Evolutionary conservation across 78 protist genomes (phyloP), one percentile per base, ranked within the genome.

Genomic region (Salpingoeca rosetta): DNA sequence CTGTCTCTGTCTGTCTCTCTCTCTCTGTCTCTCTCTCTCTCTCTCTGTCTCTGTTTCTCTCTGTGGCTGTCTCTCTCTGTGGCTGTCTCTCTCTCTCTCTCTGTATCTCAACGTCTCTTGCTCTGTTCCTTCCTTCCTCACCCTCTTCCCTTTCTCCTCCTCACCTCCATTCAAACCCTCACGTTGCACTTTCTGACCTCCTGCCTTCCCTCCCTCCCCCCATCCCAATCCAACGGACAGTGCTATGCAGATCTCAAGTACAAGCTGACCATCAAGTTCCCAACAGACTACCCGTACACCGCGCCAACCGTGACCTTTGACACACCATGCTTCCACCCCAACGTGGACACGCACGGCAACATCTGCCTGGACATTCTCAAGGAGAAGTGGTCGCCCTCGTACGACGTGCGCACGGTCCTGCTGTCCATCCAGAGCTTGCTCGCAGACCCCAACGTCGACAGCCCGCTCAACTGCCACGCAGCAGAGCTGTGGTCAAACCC

Each of bases 321-420:
- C 65, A 92, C 96, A 1, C 85, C 91, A 27, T 91, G 94, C 91
- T 96, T 92, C 90, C 98, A 96, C 81, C 97, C 97, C 41, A 96
- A 96, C 82, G 96, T 96, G 10, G 96, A 93, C 37, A 26, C 3
- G 80, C 65, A 84, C 81, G 98, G 98, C 10, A 87, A 89, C 91
- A 93, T 94, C 76, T 96, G 98, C 88, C 87, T 94, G 0, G 98
- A 94, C 86, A 94, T 92, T 73, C 91, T 96, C 77, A 92, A 94
- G 87, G 97, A 95, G 81, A 92, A 94, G 43, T 96, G 98, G 97
- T 86, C 94, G n/a, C 94, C 98, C 37, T 89, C 90, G 37, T 91
- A 92, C 80, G 90, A 92, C 65, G 94, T 94, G 39, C 65, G 92
- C 39, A 84, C 95, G 0, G 83, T 94, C 2, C 90, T 96, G 40